Evolutionary conservation across 805 yeast species (phyloP).

Genomic region (Lipomyces lipofer): DNA sequence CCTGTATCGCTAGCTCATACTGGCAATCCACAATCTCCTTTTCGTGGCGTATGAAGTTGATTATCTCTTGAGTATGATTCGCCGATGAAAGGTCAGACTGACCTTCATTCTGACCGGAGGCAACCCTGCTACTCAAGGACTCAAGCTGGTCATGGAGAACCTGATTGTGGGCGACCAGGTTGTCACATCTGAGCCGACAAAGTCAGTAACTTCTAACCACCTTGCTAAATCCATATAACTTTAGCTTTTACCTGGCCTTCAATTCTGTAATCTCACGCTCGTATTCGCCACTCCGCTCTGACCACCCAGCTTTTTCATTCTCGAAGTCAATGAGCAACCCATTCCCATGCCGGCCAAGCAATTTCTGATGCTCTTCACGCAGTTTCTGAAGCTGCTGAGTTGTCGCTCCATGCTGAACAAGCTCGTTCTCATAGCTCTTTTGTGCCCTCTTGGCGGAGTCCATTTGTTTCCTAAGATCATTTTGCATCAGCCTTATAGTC

Average conservation of each 20-base stretch:
- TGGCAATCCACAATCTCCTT: conserved; percentile 69
- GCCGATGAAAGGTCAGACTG: too few relatives aligned
- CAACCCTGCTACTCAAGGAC: conserved; percentile 31
- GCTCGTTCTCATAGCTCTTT: conserved; percentile 55
- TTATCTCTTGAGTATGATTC: conserved; percentile 50
- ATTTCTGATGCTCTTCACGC: conserved; percentile 40
- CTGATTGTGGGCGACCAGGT: conserved; percentile 63
- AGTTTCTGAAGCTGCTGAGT: conserved; percentile 45
- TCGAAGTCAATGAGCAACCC: too few relatives aligned
- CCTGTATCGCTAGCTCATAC: conserved; percentile 53
- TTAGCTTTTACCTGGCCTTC: conserved; percentile 40
- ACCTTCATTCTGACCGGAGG: conserved; percentile 17
- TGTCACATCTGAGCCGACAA: conserved; percentile 46
- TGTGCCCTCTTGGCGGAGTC: conserved; percentile 52
- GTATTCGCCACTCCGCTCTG: conserved; percentile 44
- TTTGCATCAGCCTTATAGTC: conserved; percentile 38
- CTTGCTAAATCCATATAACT: too few relatives aligned
- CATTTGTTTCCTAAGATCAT: conserved; percentile 48
- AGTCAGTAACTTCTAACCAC: too few relatives aligned
- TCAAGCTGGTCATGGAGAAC: conserved; percentile 70
- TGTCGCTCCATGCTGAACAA: conserved; percentile 54
- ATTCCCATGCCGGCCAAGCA: too few relatives aligned
- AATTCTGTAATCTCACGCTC: conserved; percentile 51
- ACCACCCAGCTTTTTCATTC: conserved; percentile 49
- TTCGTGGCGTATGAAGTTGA: conserved; percentile 67